phyloP scores from a whole-genome alignment of 495 filamentous ascomycete genomes.

The Aspergillus sclerotioniger region DNA sequence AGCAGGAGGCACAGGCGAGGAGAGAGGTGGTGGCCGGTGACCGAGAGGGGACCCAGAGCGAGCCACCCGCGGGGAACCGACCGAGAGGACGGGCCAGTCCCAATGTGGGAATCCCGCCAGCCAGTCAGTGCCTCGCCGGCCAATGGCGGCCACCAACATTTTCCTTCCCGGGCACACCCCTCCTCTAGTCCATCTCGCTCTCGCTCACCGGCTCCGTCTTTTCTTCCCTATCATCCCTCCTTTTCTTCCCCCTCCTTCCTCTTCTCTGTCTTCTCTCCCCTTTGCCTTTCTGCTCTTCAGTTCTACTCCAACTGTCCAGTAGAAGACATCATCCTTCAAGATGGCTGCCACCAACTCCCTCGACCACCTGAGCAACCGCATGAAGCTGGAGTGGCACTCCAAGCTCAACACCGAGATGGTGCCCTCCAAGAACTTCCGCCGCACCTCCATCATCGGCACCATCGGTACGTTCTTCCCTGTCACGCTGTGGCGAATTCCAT shows the following conservation, averaged over 20 bases:
- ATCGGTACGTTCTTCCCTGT: constrained; percentile 62
- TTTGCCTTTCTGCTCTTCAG: constrained; percentile 20
- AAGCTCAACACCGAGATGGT: constrained; percentile 75
- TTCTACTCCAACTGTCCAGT: constrained; percentile 17
- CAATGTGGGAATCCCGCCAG: constrained; percentile 6
- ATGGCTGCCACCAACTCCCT: constrained; percentile 59
- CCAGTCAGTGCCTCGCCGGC: not conserved
- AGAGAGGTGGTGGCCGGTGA: no score
- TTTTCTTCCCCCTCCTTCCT: constrained; percentile 18
- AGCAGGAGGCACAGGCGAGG: not conserved
- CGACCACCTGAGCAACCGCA: constrained; percentile 77
- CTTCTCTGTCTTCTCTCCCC: constrained; percentile 23
- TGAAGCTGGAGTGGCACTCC: constrained; percentile 90
- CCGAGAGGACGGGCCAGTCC: constrained; percentile 12
- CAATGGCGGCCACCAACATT: constrained; percentile 40
- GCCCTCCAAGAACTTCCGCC: constrained; percentile 82
- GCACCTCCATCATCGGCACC: constrained; percentile 97
- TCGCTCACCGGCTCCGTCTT: constrained; percentile 20
- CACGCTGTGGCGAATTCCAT: not conserved
- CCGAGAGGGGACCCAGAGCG: not conserved
- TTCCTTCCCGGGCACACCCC: constrained; percentile 33
- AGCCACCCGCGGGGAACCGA: constrained; percentile 20
- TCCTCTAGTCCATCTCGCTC: constrained; percentile 14
- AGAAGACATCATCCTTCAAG: constrained; percentile 28
- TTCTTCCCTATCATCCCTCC: constrained; percentile 19